A percentile compares a stretch with the other conserved stretches of the same genome.
Evolutionary conservation across 2,329 filamentous ascomycete genomes (phyloP).

Genomic region (Arthrinium phaeospermum): DNA sequence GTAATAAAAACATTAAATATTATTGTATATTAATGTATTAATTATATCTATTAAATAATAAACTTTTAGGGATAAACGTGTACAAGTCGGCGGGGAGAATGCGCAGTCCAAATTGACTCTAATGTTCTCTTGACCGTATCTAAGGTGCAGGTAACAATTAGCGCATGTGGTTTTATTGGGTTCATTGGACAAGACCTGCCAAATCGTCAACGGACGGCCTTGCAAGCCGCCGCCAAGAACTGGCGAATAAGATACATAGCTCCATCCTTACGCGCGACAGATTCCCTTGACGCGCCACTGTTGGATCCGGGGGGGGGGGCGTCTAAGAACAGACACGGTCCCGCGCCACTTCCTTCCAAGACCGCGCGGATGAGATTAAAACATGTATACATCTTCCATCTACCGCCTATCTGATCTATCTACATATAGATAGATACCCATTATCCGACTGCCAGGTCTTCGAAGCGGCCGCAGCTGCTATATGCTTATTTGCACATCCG

Average conservation of each 20-base stretch:
- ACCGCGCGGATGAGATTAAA: background rate
- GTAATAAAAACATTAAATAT: too few species aligned
- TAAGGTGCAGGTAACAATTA: too few species aligned
- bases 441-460: background rate
- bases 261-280: conserved; percentile 7
- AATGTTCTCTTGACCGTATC: background rate
- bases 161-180: background rate
- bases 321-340: background rate
- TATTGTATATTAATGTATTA: too few species aligned
- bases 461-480: background rate
- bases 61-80: too few species aligned
- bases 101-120: background rate
- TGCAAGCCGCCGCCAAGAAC: background rate
- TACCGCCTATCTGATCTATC: background rate
- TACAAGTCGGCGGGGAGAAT: too few species aligned
- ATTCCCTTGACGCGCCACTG: conserved; percentile 1
- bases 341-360: background rate
- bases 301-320: background rate
- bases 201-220: background rate
- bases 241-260: background rate
- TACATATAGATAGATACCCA: background rate
- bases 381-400: background rate
- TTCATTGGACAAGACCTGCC: background rate
- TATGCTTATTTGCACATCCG: background rate
- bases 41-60: too few species aligned